Evolutionary conservation across 768 basidiomycete species (phyloP).

Genomic region (Tubosaeta brunneosetosa): DNA sequence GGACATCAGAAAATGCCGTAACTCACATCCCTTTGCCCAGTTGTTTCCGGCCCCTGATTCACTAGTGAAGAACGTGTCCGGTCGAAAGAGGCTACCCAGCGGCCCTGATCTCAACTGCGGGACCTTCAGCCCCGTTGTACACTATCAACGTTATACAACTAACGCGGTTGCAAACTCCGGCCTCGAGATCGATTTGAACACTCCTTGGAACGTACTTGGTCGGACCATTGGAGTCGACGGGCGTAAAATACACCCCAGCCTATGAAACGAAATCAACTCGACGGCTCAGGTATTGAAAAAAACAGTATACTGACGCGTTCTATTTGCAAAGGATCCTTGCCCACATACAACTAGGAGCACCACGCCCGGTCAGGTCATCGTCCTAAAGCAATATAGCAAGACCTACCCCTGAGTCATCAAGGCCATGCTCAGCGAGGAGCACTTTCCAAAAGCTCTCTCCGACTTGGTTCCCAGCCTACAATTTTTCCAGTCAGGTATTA

Average conservation of each 20-base stretch:
- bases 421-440: slow-evolving; percentile 82
- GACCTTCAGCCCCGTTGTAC: slow-evolving; percentile 2
- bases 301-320: slow-evolving; percentile 50
- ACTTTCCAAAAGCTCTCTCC: slow-evolving; percentile 89
- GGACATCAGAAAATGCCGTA: slow-evolving; percentile 8
- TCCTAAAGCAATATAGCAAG: slow-evolving; percentile 7
- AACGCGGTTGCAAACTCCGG: slow-evolving; percentile 78
- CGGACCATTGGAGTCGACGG: slow-evolving; percentile 48
- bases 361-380: slow-evolving; percentile 13
- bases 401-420: slow-evolving; percentile 63
- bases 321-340: slow-evolving; percentile 70
- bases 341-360: slow-evolving; percentile 54
- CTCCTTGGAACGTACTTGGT: slow-evolving; percentile 87
- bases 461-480: slow-evolving; percentile 68
- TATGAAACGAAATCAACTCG: slow-evolving; percentile 23
- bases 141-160: slow-evolving; percentile 21
- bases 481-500: slow-evolving; percentile 18
- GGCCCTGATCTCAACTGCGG: slow-evolving; percentile 61
- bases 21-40: slow-evolving; percentile 91
- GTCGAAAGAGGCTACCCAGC: slow-evolving; percentile 74
- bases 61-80: slow-evolving; percentile 76
- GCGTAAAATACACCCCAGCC: slow-evolving; percentile 81
- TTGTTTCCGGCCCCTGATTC: slow-evolving; percentile 79
- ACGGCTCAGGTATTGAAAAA: not conserved
- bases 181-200: slow-evolving; percentile 86